Conservation (phyloP, 176 grass and related monocot genomes). For the Carex littledalei region DNA sequence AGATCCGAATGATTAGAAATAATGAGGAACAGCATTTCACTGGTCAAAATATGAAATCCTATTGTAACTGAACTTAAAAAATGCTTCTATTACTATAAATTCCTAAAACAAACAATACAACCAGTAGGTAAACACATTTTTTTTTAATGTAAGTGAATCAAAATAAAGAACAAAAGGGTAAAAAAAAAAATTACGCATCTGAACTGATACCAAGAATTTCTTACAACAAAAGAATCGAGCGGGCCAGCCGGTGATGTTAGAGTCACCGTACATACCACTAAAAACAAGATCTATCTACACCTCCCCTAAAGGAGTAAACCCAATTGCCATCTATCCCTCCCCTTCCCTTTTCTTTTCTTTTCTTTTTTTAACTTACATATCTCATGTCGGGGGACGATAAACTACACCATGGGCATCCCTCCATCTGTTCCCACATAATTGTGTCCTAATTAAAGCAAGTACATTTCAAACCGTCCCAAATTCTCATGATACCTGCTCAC, state of each 20-base stretch:
- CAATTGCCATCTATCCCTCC: constrained; percentile 12
- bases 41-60: constrained; percentile 16
- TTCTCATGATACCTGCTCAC: constrained; percentile 78
- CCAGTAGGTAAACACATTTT: not conserved
- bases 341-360: not conserved
- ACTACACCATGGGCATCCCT: constrained; percentile 1
- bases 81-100: constrained; percentile 22
- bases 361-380: constrained; percentile 10
- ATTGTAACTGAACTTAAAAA: not conserved
- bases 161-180: not conserved
- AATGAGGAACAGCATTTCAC: not conserved
- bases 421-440: not conserved
- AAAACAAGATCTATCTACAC: constrained; percentile 37
- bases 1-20: not conserved
- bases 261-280: constrained; percentile 12
- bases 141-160: not conserved
- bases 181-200: constrained; percentile 23
- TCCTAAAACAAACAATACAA: not conserved
- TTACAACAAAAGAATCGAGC: constrained; percentile 47
- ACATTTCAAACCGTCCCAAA: not conserved
- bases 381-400: not conserved
- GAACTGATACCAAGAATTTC: constrained; percentile 39
- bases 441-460: not conserved
- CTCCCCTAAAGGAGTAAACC: constrained; percentile 19
- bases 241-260: constrained; percentile 21